Percentiles rank a stretch among this genome's conserved stretches.
These are phyloP conservation scores for Bathelium albidoporum DNA, from an alignment of 495 filamentous ascomycete genomes.

Conservation along the genomic window DNA sequence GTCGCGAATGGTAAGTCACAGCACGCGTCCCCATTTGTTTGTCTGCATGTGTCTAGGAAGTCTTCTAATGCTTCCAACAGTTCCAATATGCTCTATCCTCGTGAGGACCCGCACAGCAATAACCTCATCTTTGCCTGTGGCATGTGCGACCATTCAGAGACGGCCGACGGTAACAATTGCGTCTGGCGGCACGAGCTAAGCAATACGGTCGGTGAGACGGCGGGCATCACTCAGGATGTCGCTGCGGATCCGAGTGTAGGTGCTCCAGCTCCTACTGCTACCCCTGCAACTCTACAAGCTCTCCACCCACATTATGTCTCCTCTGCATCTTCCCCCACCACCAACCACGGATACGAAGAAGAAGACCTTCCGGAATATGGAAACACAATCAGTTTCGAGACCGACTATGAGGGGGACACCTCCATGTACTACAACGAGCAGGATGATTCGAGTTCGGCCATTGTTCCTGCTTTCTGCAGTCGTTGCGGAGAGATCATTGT, in stretches of 20 bases:
- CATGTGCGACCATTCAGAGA: slow-evolving; percentile 81
- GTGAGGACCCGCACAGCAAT: slow-evolving; percentile 65
- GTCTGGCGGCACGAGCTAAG: slow-evolving; percentile 87
- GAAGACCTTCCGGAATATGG: too few relatives aligned
- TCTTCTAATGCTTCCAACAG: slow-evolving; percentile 28
- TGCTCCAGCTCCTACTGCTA: slow-evolving; percentile 27
- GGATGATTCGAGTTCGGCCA: too few relatives aligned
- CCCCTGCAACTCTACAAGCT: neutral
- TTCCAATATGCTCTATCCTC: slow-evolving; percentile 95
- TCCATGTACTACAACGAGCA: too few relatives aligned
- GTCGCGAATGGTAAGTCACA: slow-evolving; percentile 69
- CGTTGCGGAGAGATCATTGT: too few relatives aligned
- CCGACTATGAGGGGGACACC: too few relatives aligned
- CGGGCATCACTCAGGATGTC: slow-evolving; percentile 94
- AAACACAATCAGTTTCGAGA: too few relatives aligned
- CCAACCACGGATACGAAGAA: too few relatives aligned
- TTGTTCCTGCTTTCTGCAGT: too few relatives aligned
- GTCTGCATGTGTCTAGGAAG: slow-evolving; percentile 5
- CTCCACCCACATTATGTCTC: too few relatives aligned
- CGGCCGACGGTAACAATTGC: slow-evolving; percentile 62
- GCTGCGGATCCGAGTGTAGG: slow-evolving; percentile 94
- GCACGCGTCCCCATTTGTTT: neutral
- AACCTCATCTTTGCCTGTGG: slow-evolving; percentile 71
- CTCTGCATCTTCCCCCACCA: too few relatives aligned
- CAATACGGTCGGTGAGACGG: slow-evolving; percentile 84